Evolutionary conservation across 345 rosid genomes (phyloP).

Genomic region (Salix dunnii): DNA sequence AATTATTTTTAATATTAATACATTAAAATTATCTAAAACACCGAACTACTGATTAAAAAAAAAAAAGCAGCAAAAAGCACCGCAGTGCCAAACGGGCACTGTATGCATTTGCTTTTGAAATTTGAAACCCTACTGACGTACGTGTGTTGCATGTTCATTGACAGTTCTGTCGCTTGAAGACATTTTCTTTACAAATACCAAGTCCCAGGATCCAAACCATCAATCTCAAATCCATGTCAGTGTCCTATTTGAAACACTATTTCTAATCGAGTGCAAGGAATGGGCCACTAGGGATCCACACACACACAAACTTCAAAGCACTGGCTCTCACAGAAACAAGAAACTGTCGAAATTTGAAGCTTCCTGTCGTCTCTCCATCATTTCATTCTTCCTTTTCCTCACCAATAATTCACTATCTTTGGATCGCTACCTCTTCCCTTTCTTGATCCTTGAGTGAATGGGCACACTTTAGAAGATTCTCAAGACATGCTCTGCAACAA

Average conservation of each 20-base stretch:
- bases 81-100: too few species aligned
- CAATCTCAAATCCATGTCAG: not conserved
- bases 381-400: not conserved
- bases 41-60: too few species aligned
- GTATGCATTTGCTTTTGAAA: too few species aligned
- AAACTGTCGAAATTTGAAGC: conserved; percentile 8
- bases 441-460: conserved; percentile 6
- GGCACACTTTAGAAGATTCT: conserved; percentile 29
- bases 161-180: not conserved
- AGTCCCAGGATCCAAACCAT: not conserved
- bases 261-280: not conserved
- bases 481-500: not conserved
- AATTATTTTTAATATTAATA: too few species aligned
- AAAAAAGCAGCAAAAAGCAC: too few species aligned
- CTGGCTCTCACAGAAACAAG: not conserved
- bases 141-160: not conserved
- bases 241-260: not conserved
- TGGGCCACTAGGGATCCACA: conserved; percentile 15
- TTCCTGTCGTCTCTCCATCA: conserved; percentile 9
- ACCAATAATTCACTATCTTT: not conserved
- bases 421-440: conserved; percentile 3
- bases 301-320: not conserved
- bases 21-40: too few species aligned
- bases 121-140: not conserved
- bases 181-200: not conserved